Evolutionary conservation across 176 grass and related monocot genomes (phyloP).

Genomic region (Pharus latifolius): DNA sequence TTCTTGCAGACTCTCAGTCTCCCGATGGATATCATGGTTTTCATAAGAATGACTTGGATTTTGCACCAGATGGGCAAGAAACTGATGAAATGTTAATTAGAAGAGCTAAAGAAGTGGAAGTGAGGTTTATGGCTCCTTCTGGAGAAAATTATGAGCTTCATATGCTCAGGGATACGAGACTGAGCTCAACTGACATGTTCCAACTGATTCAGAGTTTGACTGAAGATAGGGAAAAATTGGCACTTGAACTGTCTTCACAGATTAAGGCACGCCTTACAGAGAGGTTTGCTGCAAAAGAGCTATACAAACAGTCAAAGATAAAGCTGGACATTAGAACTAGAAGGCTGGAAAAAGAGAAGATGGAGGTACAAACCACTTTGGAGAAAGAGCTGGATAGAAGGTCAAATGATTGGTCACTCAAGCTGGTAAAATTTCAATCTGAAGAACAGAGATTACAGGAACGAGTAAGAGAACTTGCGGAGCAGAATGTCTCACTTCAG

Average conservation of each 20-base stretch:
- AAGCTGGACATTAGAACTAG: constrained; percentile 45
- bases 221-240: constrained; percentile 60
- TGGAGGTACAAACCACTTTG: constrained; percentile 34
- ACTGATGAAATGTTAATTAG: constrained; percentile 47
- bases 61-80: constrained; percentile 21
- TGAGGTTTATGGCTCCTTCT: constrained; percentile 26
- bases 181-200: constrained; percentile 27
- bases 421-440: constrained; percentile 49
- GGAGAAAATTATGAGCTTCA: constrained; percentile 41
- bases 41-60: constrained; percentile 5
- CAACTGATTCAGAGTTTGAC: constrained; percentile 49
- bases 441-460: constrained; percentile 88
- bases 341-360: constrained; percentile 73
- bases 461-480: constrained; percentile 82
- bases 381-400: constrained; percentile 72
- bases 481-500: constrained; percentile 89
- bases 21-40: not conserved
- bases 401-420: constrained; percentile 59
- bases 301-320: constrained; percentile 45
- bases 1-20: not conserved
- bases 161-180: constrained; percentile 18
- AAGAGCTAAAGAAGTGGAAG: constrained; percentile 54
- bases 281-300: constrained; percentile 52
- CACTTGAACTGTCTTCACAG: constrained; percentile 60
- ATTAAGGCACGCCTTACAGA: constrained; percentile 77